Evolutionary conservation across 768 basidiomycete genomes (phyloP).

Genomic region (Termitomyces titanicus): DNA sequence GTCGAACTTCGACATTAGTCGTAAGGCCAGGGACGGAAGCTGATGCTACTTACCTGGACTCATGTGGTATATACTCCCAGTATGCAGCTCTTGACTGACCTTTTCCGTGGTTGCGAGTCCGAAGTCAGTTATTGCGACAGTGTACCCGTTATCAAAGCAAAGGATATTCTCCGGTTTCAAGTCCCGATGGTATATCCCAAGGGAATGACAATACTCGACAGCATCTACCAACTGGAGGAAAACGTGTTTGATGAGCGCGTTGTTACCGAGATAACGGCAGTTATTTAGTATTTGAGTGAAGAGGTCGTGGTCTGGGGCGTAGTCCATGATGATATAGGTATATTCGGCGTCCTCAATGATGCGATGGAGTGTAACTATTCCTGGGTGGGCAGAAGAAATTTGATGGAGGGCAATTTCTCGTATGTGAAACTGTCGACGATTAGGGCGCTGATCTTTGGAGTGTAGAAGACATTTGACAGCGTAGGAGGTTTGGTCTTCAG

Average conservation of each 20-base stretch:
- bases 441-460: constrained; percentile 38
- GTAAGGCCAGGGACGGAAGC: not conserved
- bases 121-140: constrained; percentile 90
- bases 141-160: constrained; percentile 73
- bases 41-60: constrained; percentile 65
- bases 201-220: constrained; percentile 87
- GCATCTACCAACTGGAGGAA: constrained; percentile 94
- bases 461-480: constrained; percentile 91
- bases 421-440: constrained; percentile 74
- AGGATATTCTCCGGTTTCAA: constrained; percentile 96
- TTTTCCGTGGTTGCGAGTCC: constrained; percentile 89
- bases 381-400: constrained; percentile 68
- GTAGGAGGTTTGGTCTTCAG: constrained; percentile 52
- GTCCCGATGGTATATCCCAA: constrained; percentile 94
- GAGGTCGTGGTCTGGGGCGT: constrained; percentile 85
- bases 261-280: constrained; percentile 79
- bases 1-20: not conserved
- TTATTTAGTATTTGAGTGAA: constrained; percentile 85
- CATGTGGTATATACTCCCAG: constrained; percentile 99
- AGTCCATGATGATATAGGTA: constrained; percentile 94
- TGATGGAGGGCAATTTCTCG: constrained; percentile 86
- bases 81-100: constrained; percentile 84
- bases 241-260: constrained; percentile 80
- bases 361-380: constrained; percentile 86
- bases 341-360: constrained; percentile 78